phyloP scores from a whole-genome alignment of 2,329 filamentous ascomycete species.

The Aspergillus novoparasiticus region DNA sequence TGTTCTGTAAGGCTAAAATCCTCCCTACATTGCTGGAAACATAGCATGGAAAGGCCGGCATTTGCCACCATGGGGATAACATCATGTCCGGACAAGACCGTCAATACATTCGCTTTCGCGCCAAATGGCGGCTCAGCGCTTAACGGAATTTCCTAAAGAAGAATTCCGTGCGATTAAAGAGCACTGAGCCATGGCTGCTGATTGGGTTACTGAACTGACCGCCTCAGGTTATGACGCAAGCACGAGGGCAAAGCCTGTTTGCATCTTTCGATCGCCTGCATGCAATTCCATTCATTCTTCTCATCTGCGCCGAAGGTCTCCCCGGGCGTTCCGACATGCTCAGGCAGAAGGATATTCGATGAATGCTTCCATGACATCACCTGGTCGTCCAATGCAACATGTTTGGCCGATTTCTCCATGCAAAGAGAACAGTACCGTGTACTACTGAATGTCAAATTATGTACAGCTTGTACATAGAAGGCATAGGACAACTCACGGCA shows the following conservation, averaged over 20 bases:
- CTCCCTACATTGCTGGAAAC: not conserved
- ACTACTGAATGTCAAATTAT: not conserved
- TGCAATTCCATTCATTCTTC: not conserved
- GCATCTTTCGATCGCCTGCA: not conserved
- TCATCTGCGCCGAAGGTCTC: not conserved
- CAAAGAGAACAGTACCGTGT: not conserved
- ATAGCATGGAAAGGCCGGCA: not conserved
- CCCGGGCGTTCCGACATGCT: not conserved
- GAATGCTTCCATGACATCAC: conserved; percentile 9
- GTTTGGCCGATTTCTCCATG: not conserved
- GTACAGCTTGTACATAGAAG: not conserved
- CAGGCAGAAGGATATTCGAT: not conserved
- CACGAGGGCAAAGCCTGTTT: conserved; percentile 9
- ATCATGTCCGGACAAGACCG: not conserved
- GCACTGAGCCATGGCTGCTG: not conserved
- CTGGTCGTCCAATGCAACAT: not conserved
- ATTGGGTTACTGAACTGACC: not conserved
- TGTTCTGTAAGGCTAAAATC: not conserved
- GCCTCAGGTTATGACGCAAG: conserved; percentile 6
- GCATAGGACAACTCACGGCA: not conserved
- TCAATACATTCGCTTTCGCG: not conserved
- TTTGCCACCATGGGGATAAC: not conserved
- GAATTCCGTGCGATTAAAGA: conserved; percentile 3
- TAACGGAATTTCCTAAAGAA: conserved; percentile 1
- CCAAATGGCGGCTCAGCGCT: conserved; percentile 5